Evolutionary conservation across 805 yeast genomes (phyloP).

Genomic region (Spencermartinsiella europaea): DNA sequence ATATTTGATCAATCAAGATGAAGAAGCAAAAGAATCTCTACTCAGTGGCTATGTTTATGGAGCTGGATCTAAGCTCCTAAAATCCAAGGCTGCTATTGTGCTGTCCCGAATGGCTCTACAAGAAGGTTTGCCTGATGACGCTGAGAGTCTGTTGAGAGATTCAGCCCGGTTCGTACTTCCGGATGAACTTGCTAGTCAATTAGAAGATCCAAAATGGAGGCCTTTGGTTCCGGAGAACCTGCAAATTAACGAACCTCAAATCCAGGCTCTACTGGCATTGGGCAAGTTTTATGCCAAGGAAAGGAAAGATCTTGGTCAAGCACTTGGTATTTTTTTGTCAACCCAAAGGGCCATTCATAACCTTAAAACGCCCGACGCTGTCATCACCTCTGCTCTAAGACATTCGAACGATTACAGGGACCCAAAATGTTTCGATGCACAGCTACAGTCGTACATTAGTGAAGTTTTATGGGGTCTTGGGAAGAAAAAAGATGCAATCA

Average conservation of each 20-base stretch:
- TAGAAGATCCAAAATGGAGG: not conserved
- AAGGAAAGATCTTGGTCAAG: conserved; percentile 14
- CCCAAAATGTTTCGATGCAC: conserved; percentile 16
- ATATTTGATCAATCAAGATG: conserved; percentile 15
- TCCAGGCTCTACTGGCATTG: conserved; percentile 21
- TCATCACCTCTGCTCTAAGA: not conserved
- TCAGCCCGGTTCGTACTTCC: conserved; percentile 9
- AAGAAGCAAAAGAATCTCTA: conserved; percentile 25
- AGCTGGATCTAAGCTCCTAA: conserved; percentile 24
- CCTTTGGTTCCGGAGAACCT: conserved; percentile 5
- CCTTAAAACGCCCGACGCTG: conserved; percentile 1
- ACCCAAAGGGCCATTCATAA: conserved; percentile 21
- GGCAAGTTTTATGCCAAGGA: conserved; percentile 19
- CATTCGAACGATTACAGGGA: not conserved
- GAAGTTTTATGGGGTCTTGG: conserved; percentile 26
- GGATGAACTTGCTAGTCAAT: not conserved
- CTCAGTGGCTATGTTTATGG: conserved; percentile 25
- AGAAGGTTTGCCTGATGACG: conserved; percentile 2
- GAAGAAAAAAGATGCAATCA: conserved; percentile 19
- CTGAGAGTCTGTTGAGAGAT: conserved; percentile 3
- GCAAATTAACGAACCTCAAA: conserved; percentile 6
- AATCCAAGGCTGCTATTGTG: conserved; percentile 22
- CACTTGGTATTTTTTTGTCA: conserved; percentile 22
- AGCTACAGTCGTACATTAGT: conserved; percentile 20
- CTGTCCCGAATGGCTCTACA: conserved; percentile 14